Percentiles rank a stretch among this genome's conserved stretches.
Conservation (phyloP, 495 filamentous ascomycete genomes). For the Oidiodendron maius region DNA sequence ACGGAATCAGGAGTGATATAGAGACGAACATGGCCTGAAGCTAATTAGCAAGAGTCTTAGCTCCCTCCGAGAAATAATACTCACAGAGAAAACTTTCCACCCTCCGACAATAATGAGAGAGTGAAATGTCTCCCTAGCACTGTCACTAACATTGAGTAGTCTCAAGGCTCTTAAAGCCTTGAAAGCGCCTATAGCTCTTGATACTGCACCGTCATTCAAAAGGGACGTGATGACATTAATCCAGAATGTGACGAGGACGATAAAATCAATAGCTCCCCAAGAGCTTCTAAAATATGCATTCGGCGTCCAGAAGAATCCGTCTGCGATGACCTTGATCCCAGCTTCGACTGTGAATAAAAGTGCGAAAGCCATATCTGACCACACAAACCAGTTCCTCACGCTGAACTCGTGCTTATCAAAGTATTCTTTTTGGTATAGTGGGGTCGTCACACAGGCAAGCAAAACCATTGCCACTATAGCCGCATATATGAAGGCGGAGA, state of each 20-base stretch:
- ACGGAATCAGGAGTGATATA: slow-evolving; percentile 87
- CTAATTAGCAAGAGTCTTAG: slow-evolving; percentile 13
- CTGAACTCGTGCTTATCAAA: slow-evolving; percentile 51
- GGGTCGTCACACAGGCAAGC: slow-evolving; percentile 90
- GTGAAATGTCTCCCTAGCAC: slow-evolving; percentile 92
- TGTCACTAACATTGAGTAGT: slow-evolving; percentile 92
- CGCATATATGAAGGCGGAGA: slow-evolving; percentile 90
- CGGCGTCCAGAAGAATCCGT: slow-evolving; percentile 94
- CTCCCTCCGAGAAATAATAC: slow-evolving; percentile 3
- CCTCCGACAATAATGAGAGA: slow-evolving; percentile 90
- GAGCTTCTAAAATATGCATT: slow-evolving; percentile 96
- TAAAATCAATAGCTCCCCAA: slow-evolving; percentile 93
- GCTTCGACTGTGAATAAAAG: slow-evolving; percentile 83
- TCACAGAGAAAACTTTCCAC: slow-evolving; percentile 67
- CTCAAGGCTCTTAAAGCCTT: slow-evolving; percentile 94
- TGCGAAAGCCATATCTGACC: slow-evolving; percentile 86
- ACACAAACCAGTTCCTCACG: slow-evolving; percentile 83
- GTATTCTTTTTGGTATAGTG: slow-evolving; percentile 84
- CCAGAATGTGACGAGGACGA: slow-evolving; percentile 93
- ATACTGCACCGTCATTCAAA: slow-evolving; percentile 69
- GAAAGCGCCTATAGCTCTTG: slow-evolving; percentile 89
- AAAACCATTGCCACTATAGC: slow-evolving; percentile 96
- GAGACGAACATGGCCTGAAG: slow-evolving; percentile 77
- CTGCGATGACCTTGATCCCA: slow-evolving; percentile 86
- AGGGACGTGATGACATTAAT: slow-evolving; percentile 85